Evolutionary conservation across 768 basidiomycete genomes (phyloP).

Genomic region (Tylopilus sp.): DNA sequence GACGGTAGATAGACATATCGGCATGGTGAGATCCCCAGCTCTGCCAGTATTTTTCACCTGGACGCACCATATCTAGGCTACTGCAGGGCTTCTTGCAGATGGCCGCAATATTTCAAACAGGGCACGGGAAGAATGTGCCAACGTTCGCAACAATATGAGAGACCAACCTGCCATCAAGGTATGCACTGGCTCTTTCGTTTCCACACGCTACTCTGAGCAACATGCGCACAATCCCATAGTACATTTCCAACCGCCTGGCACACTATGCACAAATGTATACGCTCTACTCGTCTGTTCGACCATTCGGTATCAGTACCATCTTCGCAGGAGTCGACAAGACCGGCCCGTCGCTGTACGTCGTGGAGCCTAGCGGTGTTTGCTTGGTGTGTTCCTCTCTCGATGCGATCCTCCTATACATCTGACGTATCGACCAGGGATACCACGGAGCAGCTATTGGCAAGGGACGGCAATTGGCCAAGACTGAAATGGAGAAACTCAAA

Average conservation of each 20-base stretch:
- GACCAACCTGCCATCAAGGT: conserved; percentile 80
- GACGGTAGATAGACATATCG: conserved; percentile 90
- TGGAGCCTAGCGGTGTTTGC: conserved; percentile 94
- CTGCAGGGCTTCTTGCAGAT: conserved; percentile 91
- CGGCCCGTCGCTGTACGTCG: conserved; percentile 81
- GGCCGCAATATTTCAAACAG: conserved; percentile 83
- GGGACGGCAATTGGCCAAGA: conserved; percentile 97
- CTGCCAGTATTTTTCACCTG: not conserved
- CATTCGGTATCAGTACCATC: conserved; percentile 94
- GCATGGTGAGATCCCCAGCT: conserved; percentile 56
- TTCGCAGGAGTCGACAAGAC: conserved; percentile 85
- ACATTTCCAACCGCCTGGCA: conserved; percentile 73
- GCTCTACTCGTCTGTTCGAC: conserved; percentile 95
- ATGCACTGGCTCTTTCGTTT: conserved; percentile 9
- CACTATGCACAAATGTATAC: conserved; percentile 95
- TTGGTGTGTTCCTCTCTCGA: conserved; percentile 50
- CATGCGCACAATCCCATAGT: conserved; percentile 30
- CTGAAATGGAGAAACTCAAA: conserved; percentile 95
- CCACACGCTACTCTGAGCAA: not conserved
- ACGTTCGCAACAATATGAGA: conserved; percentile 69
- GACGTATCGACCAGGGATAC: conserved; percentile 63
- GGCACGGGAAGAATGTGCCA: conserved; percentile 79
- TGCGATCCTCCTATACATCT: not conserved
- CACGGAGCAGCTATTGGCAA: conserved; percentile 97
- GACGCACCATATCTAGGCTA: conserved; percentile 54